Conservation (phyloP, 768 basidiomycete species). For the Clavulina sp. region DNA sequence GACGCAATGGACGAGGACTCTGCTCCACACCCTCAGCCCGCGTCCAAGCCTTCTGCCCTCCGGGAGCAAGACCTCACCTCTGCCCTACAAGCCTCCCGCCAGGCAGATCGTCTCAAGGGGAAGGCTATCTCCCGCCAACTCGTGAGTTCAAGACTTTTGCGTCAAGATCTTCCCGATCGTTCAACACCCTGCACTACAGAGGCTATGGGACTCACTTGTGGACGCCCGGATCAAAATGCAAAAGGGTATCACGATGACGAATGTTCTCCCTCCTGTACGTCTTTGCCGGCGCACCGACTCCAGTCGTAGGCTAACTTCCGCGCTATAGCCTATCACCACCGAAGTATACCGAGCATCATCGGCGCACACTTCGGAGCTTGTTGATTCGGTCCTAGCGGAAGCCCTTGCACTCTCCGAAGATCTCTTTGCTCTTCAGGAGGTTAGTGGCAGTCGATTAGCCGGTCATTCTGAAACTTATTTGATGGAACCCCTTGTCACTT, state of each 20-base stretch:
- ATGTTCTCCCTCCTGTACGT: conserved; percentile 47
- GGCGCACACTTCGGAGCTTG: conserved; percentile 26
- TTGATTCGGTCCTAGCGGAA: conserved; percentile 41
- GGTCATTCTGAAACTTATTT: neutral
- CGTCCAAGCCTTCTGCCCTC: conserved; percentile 2
- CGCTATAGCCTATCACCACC: conserved; percentile 21
- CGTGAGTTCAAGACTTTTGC: conserved; percentile 27
- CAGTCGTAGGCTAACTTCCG: conserved; percentile 16
- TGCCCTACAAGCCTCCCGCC: conserved; percentile 38
- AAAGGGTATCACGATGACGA: conserved; percentile 50
- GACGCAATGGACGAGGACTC: neutral
- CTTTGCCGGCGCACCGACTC: neutral
- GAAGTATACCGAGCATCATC: conserved; percentile 19
- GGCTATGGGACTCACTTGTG: conserved; percentile 70
- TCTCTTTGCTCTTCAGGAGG: conserved; percentile 51
- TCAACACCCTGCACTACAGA: conserved; percentile 25
- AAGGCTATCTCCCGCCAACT: conserved; percentile 69
- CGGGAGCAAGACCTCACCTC: conserved; percentile 29
- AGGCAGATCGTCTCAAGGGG: conserved; percentile 65
- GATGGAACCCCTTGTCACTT: neutral
- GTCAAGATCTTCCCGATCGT: conserved; percentile 3
- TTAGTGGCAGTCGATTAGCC: conserved; percentile 16
- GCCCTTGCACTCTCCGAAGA: conserved; percentile 45
- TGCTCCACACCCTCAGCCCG: neutral
- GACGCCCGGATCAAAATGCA: conserved; percentile 87